Percentiles rank a stretch among this genome's conserved stretches.
These are phyloP conservation scores for Macrolepiota dolichaula DNA, from an alignment of 768 basidiomycete species.

Conservation along the genomic window DNA sequence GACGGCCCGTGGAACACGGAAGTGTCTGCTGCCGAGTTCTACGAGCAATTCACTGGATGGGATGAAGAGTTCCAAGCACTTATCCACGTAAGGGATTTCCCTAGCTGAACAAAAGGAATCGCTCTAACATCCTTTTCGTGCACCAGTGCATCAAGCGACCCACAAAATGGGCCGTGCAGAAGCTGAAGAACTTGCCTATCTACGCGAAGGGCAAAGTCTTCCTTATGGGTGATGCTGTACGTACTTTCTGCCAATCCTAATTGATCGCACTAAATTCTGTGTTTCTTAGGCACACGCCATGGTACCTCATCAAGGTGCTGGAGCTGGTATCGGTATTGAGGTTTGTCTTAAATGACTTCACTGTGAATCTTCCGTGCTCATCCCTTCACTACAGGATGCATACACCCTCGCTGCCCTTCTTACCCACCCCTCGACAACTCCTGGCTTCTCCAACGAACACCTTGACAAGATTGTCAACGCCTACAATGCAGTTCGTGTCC, in stretches of 20 bases:
- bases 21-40: slow-evolving; percentile 13
- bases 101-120: not conserved
- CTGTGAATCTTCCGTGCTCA: slow-evolving; percentile 20
- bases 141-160: slow-evolving; percentile 18
- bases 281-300: slow-evolving; percentile 38
- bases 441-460: slow-evolving; percentile 15
- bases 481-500: slow-evolving; percentile 24
- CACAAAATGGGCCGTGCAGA: slow-evolving; percentile 21
- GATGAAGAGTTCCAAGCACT: slow-evolving; percentile 16
- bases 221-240: slow-evolving; percentile 22
- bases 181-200: slow-evolving; percentile 13
- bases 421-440: slow-evolving; percentile 27
- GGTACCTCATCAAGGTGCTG: slow-evolving; percentile 45
- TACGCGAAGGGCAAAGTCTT: slow-evolving; percentile 18
- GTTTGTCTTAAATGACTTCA: slow-evolving; percentile 17
- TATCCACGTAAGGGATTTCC: slow-evolving; percentile 13
- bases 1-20: slow-evolving; percentile 15
- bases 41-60: slow-evolving; percentile 12
- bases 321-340: slow-evolving; percentile 49
- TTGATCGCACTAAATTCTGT: not conserved
- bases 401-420: slow-evolving; percentile 35
- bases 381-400: slow-evolving; percentile 34
- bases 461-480: slow-evolving; percentile 18
- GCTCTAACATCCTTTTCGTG: not conserved
- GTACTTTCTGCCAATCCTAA: not conserved